Evolutionary conservation across 495 filamentous ascomycete species (phyloP).

Genomic region (Ramalina intermedia): DNA sequence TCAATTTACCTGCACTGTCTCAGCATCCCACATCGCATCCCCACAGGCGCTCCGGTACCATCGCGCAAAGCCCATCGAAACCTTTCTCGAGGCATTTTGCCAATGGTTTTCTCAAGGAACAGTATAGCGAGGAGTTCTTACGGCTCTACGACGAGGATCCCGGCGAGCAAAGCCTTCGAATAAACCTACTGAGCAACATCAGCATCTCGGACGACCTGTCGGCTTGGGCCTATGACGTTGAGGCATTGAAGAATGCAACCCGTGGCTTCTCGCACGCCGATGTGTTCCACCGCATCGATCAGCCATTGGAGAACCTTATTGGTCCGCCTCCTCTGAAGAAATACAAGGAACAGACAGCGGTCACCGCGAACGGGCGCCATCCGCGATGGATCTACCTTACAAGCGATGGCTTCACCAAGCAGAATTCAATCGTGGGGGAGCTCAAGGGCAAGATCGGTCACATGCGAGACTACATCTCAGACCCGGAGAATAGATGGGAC

Average conservation of each 20-base stretch:
- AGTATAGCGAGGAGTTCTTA: slow-evolving; percentile 58
- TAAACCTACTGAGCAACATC: slow-evolving; percentile 55
- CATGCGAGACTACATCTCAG: slow-evolving; percentile 58
- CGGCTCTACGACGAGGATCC: slow-evolving; percentile 50
- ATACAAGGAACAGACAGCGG: slow-evolving; percentile 26
- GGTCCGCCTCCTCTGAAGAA: slow-evolving; percentile 35
- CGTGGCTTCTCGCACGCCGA: slow-evolving; percentile 30
- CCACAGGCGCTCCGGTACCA: slow-evolving; percentile 36
- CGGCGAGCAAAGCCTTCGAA: slow-evolving; percentile 38
- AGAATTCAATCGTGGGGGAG: slow-evolving; percentile 64
- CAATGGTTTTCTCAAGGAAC: slow-evolving; percentile 39
- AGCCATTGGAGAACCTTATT: slow-evolving; percentile 37
- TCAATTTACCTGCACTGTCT: slow-evolving; percentile 39
- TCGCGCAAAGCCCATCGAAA: slow-evolving; percentile 39
- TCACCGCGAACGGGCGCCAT: slow-evolving; percentile 31
- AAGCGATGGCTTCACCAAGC: slow-evolving; percentile 44
- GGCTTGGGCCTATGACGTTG: slow-evolving; percentile 55
- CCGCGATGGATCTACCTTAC: slow-evolving; percentile 59
- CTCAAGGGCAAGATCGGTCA: slow-evolving; percentile 75
- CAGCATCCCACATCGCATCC: slow-evolving; percentile 24
- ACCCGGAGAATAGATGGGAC: slow-evolving; percentile 60
- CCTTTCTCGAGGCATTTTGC: slow-evolving; percentile 29
- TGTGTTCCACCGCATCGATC: slow-evolving; percentile 37
- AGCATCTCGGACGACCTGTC: slow-evolving; percentile 51
- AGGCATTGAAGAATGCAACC: slow-evolving; percentile 27